phyloP scores from a whole-genome alignment of 768 basidiomycete species.

The Hirschioporus abietinus region DNA sequence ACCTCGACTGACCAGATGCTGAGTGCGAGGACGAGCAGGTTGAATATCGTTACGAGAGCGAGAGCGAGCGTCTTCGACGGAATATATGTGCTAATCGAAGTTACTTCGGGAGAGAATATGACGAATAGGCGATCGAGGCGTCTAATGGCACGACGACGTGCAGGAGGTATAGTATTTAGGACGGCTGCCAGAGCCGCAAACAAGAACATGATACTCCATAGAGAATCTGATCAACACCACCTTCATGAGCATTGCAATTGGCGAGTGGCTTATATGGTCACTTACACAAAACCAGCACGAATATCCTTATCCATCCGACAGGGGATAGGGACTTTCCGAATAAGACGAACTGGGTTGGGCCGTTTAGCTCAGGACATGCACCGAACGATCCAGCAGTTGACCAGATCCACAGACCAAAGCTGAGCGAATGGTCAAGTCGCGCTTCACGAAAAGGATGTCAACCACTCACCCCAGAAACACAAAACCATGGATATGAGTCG shows the following conservation, averaged over 20 bases:
- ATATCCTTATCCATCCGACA: neutral
- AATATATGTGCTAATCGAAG: neutral
- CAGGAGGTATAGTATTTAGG: neutral
- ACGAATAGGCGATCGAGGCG: neutral
- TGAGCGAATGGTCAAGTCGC: neutral
- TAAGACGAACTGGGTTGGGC: neutral
- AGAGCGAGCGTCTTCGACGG: neutral
- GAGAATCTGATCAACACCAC: neutral
- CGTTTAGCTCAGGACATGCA: neutral
- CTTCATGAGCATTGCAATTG: neutral
- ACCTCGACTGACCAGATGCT: neutral
- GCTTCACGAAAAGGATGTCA: neutral
- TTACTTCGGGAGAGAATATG: neutral
- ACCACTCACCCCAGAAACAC: neutral
- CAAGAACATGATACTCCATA: neutral
- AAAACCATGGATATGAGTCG: neutral
- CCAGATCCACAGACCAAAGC: neutral
- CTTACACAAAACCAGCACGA: neutral
- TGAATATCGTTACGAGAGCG: neutral
- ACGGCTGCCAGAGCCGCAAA: neutral
- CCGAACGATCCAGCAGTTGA: neutral
- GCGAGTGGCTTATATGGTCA: neutral
- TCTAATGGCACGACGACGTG: neutral
- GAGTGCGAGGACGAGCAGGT: neutral
- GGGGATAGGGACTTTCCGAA: neutral